A percentile compares a stretch with the other conserved stretches of the same genome.
Evolutionary conservation across 2,329 filamentous ascomycete species (phyloP).

Genomic region (Alternaria triticimaculans): DNA sequence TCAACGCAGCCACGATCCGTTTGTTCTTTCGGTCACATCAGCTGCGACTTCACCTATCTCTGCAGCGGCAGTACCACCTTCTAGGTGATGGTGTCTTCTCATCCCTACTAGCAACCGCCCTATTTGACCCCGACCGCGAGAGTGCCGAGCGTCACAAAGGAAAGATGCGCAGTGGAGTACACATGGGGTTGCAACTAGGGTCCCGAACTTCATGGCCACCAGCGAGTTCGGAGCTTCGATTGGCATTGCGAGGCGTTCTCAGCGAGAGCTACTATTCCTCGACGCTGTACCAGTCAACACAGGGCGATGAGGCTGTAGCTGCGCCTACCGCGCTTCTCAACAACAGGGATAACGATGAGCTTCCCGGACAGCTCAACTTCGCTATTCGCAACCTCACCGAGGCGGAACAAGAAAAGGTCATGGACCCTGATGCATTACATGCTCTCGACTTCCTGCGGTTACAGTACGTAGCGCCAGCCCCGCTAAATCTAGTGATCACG

Average conservation of each 20-base stretch:
- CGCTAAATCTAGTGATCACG: conserved; percentile 77
- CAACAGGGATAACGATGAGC: conserved; percentile 41
- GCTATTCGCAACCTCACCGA: conserved; percentile 75
- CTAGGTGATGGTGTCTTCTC: conserved; percentile 86
- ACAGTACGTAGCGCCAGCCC: conserved; percentile 78
- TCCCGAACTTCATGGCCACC: conserved; percentile 87
- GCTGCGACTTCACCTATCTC: conserved; percentile 72
- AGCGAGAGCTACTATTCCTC: conserved; percentile 71
- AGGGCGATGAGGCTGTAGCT: neutral
- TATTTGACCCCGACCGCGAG: conserved; percentile 84
- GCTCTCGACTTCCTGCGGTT: conserved; percentile 93
- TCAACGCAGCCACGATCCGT: conserved; percentile 78
- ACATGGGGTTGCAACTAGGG: conserved; percentile 83
- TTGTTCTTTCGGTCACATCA: conserved; percentile 78
- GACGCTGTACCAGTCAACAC: conserved; percentile 36
- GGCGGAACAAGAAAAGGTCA: conserved; percentile 80
- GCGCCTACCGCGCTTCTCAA: conserved; percentile 11
- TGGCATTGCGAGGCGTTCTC: conserved; percentile 86
- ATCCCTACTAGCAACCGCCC: conserved; percentile 76
- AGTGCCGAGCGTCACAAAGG: conserved; percentile 77
- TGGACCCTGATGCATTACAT: conserved; percentile 81
- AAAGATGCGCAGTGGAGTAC: conserved; percentile 67
- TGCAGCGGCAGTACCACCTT: conserved; percentile 83
- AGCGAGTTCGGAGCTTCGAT: conserved; percentile 87
- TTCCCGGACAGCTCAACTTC: conserved; percentile 65